Base-by-base conservation (phyloP, 805 yeast genomes). In the Teunomyces panamensis region DNA sequence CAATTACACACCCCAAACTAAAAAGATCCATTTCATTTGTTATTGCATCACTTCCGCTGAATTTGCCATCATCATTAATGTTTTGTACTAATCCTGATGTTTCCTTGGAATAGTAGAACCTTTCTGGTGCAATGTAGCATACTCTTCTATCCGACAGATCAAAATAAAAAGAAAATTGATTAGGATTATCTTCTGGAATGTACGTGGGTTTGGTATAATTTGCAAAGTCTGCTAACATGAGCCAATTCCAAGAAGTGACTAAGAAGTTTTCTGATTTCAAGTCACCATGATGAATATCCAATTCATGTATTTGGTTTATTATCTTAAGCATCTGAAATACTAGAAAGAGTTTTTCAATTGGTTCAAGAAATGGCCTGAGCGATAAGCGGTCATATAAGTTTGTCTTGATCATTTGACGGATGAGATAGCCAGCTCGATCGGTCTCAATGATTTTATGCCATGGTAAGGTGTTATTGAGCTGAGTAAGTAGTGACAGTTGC, bases 51-150 rank as follows among this genome's bases (percentile, higher is more conserved):
- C 48, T 50, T 2, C 64, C 52, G 14, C 47, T 73, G 17, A 46
- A 57, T 47, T 33, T 53, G 35, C 50, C 65, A 46, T 58, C 58
- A 37, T 65, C 67, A 42, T 57, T 57, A 17, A 57, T 51, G 44
- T 52, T 58, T 41, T 52, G 62, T 17, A 20, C 47, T 47, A 45
- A 49, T 32, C 28, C 46, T 7, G 62, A 48, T 28, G 59, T 56
- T 58, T 56, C 51, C 58, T 64, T 51, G 42, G 69, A 62, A 35
- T 51, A 68, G 56, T 57, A 73, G 58, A 94, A 92, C 54, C 99
- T 71, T 62, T 94, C 99, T 0, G 99, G 99, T 0, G 99, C 98
- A 37, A 94, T 65, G 64, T 92, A 92, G 65, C 99, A 94, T 2
- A 82, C 79, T 57, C 96, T 76, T 53, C 97, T 74, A 60, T 82